Evolutionary conservation across 148 eudicot genomes (phyloP).

Genomic region (Diospyros kaki): DNA sequence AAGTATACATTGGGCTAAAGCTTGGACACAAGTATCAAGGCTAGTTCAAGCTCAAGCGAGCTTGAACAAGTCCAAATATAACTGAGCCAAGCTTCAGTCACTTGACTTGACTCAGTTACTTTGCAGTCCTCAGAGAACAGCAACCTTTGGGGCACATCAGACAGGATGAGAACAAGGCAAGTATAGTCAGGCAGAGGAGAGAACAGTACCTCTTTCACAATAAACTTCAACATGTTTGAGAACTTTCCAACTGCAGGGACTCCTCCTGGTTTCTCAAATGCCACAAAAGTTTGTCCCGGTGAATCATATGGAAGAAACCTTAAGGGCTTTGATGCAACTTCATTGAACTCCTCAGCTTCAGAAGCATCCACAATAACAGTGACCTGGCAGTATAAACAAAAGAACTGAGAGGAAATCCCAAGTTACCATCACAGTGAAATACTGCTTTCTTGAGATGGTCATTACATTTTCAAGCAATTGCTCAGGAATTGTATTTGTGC

Average conservation of each 20-base stretch:
- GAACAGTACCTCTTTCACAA: slow-evolving; percentile 75
- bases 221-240: slow-evolving; percentile 65
- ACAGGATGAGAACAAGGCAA: not conserved
- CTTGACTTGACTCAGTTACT: not conserved
- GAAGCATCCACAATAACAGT: slow-evolving; percentile 88
- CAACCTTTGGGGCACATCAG: not conserved
- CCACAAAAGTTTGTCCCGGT: slow-evolving; percentile 91
- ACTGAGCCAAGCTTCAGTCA: not conserved
- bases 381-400: slow-evolving; percentile 44
- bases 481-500: slow-evolving; percentile 95
- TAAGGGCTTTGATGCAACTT: slow-evolving; percentile 63
- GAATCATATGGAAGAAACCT: slow-evolving; percentile 87
- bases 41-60: not conserved
- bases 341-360: slow-evolving; percentile 93
- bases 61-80: not conserved
- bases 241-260: slow-evolving; percentile 80
- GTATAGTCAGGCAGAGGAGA: not conserved
- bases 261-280: slow-evolving; percentile 88
- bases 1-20: not conserved
- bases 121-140: not conserved
- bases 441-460: not conserved
- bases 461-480: slow-evolving; percentile 88
- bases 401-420: slow-evolving; percentile 12
- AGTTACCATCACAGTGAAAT: not conserved
- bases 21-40: not conserved